A percentile compares a stretch with the other conserved stretches of the same genome.
phyloP scores from a whole-genome alignment of 202 grass and related monocot genomes.

The Carex arenaria region DNA sequence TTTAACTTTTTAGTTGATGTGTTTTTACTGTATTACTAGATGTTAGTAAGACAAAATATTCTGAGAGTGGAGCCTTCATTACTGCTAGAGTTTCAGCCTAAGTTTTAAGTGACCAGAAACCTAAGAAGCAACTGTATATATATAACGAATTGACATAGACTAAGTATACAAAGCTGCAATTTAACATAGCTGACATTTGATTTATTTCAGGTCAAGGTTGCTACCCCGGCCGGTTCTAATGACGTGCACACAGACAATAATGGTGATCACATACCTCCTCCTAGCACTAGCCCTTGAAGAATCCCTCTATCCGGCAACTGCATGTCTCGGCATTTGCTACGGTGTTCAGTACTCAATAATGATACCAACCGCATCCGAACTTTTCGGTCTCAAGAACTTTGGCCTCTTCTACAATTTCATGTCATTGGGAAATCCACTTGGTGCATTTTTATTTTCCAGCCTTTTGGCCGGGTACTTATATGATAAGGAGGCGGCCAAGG shows the following conservation, averaged over 20 bases:
- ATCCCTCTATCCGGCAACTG: slow-evolving; percentile 12
- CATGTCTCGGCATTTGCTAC: slow-evolving; percentile 35
- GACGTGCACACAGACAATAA: slow-evolving; percentile 26
- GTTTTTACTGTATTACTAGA: too few relatives aligned
- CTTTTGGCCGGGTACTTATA: slow-evolving; percentile 40
- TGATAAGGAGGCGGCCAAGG: slow-evolving; percentile 21
- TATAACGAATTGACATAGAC: background rate
- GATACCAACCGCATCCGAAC: slow-evolving; percentile 35
- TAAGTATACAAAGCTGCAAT: background rate
- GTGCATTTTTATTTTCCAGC: slow-evolving; percentile 38
- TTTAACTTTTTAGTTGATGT: too few relatives aligned
- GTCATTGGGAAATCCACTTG: slow-evolving; percentile 34
- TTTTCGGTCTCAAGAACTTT: slow-evolving; percentile 43
- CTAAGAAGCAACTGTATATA: background rate
- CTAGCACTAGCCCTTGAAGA: slow-evolving; percentile 11
- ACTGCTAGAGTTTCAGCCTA: background rate
- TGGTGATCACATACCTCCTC: slow-evolving; percentile 23
- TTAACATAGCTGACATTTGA: background rate
- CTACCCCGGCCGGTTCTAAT: slow-evolving; percentile 33
- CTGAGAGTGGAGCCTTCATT: too few relatives aligned
- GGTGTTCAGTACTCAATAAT: slow-evolving; percentile 36
- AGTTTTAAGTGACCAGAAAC: background rate
- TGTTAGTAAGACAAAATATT: too few relatives aligned
- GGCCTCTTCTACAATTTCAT: slow-evolving; percentile 47
- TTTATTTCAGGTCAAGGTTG: slow-evolving; percentile 21